phyloP scores from a whole-genome alignment of 2,329 filamentous ascomycete species.

The Celoporthe dispersa region DNA sequence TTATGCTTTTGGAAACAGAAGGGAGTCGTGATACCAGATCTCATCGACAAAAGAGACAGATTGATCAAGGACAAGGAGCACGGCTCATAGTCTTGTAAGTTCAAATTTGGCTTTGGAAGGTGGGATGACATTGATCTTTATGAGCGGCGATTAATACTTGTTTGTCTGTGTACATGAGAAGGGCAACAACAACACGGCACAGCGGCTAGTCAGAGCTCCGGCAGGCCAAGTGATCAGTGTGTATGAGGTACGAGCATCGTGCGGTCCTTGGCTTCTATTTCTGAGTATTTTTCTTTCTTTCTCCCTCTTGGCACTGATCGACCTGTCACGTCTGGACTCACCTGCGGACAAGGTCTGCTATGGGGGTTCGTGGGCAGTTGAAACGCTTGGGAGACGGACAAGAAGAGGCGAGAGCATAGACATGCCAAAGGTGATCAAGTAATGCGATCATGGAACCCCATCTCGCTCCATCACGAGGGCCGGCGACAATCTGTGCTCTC shows the following conservation, averaged over 20 bases:
- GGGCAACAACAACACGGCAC: neutral
- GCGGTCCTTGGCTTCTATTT: conserved; percentile 21
- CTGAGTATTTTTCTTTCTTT: conserved; percentile 9
- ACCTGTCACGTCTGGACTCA: too few relatives aligned
- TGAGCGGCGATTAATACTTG: neutral
- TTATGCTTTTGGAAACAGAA: neutral
- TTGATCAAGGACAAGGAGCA: conserved; percentile 22
- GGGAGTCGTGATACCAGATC: conserved; percentile 26
- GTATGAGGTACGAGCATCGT: conserved; percentile 16
- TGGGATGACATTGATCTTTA: conserved; percentile 24
- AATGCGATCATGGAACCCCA: neutral
- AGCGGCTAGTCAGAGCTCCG: conserved; percentile 26
- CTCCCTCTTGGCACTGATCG: conserved; percentile 24
- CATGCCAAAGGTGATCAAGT: neutral
- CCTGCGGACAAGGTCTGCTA: too few relatives aligned
- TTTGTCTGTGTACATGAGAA: neutral
- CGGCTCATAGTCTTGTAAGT: conserved; percentile 18
- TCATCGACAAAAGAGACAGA: conserved; percentile 11
- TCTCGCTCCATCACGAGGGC: neutral
- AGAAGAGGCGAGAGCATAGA: neutral
- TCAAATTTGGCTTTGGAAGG: conserved; percentile 8
- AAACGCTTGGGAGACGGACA: conserved; percentile 21
- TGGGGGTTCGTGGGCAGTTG: conserved; percentile 10
- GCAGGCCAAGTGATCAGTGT: conserved; percentile 24
- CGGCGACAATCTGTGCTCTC: neutral